Evolutionary conservation across 305 asterid species (phyloP), one percentile per base, ranked within the genome.

Genomic region (Lippia alba): DNA sequence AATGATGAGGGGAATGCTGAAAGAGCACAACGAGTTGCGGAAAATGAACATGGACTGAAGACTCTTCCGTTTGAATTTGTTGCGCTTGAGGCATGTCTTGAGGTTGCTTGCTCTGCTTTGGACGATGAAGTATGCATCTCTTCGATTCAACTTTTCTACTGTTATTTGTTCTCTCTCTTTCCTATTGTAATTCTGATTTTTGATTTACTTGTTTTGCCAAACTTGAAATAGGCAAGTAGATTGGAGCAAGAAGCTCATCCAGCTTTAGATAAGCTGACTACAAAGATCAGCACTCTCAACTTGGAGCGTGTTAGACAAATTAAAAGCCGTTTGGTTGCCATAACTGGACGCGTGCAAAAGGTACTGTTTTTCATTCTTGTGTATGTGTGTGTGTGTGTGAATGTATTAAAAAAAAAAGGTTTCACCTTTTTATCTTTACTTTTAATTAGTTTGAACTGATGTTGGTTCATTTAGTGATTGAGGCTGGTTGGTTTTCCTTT

Each of bases 281-380:
- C 92, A 14, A 85, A 89, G 79, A 89, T 94, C 61, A 89, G 96
- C 70, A 86, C 97, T 17, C 89, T 91, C 78, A 94, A 94, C 80
- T 79, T 94, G 83, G 97, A 94, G 71, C 82, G 96, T 15, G 97
- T 94, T 3, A 84, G 97, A 41, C 97, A 91, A 73, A 85, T 94
- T 58, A 94, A 94, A 71, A 91, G 98, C 53, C 94, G 97, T 0
- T 71, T 91, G 80, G 97, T 94, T 78, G 94, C 92, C 10, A 86
- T 94, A 66, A 88, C 96, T n/a, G 96, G 96, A 8, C 96, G 97
- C 7, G 96, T 94, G 66, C 98, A 94, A 56, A 93, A 93, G 98
- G 98, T 93, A 12, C 69, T 33, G 55, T 39, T n/a, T n/a, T n/a
- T n/a, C n/a, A n/a, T n/a, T n/a, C n/a, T n/a, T n/a, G n/a, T n/a